Percentiles rank a stretch among this genome's conserved stretches.
These are phyloP conservation scores for Nitzschia sp. DNA, from an alignment of 108 stramenopile species.

Conservation along the genomic window DNA sequence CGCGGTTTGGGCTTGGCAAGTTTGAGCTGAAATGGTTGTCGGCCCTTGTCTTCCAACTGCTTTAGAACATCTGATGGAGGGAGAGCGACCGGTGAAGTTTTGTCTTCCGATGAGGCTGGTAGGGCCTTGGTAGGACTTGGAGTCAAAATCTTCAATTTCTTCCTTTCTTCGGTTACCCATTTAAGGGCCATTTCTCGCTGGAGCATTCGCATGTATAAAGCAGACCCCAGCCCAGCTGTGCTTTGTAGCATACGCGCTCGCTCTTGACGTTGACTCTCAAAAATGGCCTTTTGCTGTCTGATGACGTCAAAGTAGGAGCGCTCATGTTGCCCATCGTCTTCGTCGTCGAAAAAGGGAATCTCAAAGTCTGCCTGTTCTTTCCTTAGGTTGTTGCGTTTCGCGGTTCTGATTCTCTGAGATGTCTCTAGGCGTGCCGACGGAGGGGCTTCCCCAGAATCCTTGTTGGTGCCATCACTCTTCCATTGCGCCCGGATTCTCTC, in stretches of 20 bases:
- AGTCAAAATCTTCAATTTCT: constrained; percentile 18
- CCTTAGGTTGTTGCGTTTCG: constrained; percentile 22
- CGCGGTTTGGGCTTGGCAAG: background rate
- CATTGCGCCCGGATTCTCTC: constrained; percentile 68
- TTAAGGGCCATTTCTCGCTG: constrained; percentile 34
- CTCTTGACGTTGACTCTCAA: constrained; percentile 67
- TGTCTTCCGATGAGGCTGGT: background rate
- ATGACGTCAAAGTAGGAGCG: constrained; percentile 65
- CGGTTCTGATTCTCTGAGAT: constrained; percentile 23
- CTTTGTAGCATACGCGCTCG: constrained; percentile 46
- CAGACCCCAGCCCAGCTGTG: constrained; percentile 37
- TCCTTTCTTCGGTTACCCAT: constrained; percentile 40
- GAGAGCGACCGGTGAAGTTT: background rate
- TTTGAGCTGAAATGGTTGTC: constrained; percentile 22
- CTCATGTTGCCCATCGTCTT: constrained; percentile 67
- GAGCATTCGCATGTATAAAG: constrained; percentile 29
- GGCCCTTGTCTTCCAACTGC: constrained; percentile 24
- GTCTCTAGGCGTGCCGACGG: constrained; percentile 11
- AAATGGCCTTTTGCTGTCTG: constrained; percentile 67
- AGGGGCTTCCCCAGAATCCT: constrained; percentile 19
- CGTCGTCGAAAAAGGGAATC: constrained; percentile 82
- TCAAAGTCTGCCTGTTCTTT: constrained; percentile 74
- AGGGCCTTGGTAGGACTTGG: background rate
- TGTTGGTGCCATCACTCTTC: constrained; percentile 48
- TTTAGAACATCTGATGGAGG: constrained; percentile 27